A percentile compares a stretch with the other conserved stretches of the same genome.
These are phyloP conservation scores for Ascochyta lentis DNA, from an alignment of 2,329 filamentous ascomycete genomes.

Conservation along the genomic window DNA sequence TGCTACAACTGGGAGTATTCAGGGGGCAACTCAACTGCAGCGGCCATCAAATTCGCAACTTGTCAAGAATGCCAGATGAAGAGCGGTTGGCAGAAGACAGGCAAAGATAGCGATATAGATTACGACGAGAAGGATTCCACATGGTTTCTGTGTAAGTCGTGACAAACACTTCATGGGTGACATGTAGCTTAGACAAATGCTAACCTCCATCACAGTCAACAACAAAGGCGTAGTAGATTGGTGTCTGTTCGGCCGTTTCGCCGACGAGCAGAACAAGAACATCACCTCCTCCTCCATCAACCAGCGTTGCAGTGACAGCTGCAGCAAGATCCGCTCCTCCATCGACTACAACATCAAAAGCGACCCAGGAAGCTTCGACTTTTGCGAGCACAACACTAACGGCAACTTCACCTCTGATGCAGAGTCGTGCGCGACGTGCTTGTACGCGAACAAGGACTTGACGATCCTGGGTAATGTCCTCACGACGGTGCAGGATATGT, in stretches of 20 bases:
- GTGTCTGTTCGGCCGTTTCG: constrained; percentile 30
- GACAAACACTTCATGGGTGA: background rate
- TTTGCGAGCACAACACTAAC: constrained; percentile 21
- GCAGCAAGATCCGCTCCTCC: constrained; percentile 22
- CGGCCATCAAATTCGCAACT: constrained; percentile 25
- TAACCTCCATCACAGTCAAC: constrained; percentile 22
- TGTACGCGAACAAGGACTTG: constrained; percentile 21
- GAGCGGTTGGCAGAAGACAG: constrained; percentile 10
- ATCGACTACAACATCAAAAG: constrained; percentile 25
- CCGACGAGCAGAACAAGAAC: constrained; percentile 21
- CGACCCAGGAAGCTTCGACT: constrained; percentile 22
- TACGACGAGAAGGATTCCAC: constrained; percentile 22
- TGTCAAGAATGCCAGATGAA: constrained; percentile 26
- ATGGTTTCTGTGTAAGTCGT: constrained; percentile 30
- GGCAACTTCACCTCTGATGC: constrained; percentile 27
- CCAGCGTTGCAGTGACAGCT: constrained; percentile 24
- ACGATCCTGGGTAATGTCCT: constrained; percentile 32
- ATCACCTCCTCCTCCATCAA: constrained; percentile 19
- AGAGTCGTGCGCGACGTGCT: constrained; percentile 21
- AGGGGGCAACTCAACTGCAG: constrained; percentile 21
- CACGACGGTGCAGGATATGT: constrained; percentile 22
- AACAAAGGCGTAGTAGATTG: constrained; percentile 28
- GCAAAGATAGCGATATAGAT: constrained; percentile 10
- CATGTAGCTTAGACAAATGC: background rate
- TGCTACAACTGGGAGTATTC: constrained; percentile 26